Evolutionary conservation across 75 land plant species (phyloP).

Genomic region (Chamaecyparis obtusa): DNA sequence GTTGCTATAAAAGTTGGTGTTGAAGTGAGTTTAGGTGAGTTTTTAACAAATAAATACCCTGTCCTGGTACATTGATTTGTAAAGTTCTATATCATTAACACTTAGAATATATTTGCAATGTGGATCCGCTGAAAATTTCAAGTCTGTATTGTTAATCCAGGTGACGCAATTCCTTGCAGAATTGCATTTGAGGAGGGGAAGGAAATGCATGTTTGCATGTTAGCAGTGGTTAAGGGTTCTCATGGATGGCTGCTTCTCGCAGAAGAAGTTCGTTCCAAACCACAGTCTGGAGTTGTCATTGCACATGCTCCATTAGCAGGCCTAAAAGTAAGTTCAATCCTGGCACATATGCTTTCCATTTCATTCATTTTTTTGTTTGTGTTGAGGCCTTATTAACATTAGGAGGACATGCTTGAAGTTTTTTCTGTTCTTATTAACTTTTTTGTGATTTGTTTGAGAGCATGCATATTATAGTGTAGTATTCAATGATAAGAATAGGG

Average conservation of each 20-base stretch:
- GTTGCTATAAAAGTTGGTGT: conserved; percentile 60
- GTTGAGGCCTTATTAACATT: background rate
- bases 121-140: background rate
- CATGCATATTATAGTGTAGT: background rate
- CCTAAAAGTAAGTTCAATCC: conserved; percentile 67
- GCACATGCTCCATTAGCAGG: conserved; percentile 92
- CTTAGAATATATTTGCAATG: too few relatives aligned
- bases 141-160: conserved; percentile 33
- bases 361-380: background rate
- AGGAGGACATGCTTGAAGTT: background rate
- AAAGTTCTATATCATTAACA: background rate
- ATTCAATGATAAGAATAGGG: background rate
- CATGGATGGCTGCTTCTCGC: conserved; percentile 78
- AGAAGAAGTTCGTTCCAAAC: conserved; percentile 62
- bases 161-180: conserved; percentile 76
- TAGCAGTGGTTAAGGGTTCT: conserved; percentile 55
- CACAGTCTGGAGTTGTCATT: conserved; percentile 61
- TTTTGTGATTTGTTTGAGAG: background rate
- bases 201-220: conserved; percentile 70
- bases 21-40: conserved; percentile 78
- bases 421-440: background rate
- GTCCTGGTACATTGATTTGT: background rate
- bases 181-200: conserved; percentile 97
- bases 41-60: background rate
- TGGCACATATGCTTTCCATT: background rate